phyloP scores from a whole-genome alignment of 192 early-diverging fungal species.

The Coemansia guatemalensis region DNA sequence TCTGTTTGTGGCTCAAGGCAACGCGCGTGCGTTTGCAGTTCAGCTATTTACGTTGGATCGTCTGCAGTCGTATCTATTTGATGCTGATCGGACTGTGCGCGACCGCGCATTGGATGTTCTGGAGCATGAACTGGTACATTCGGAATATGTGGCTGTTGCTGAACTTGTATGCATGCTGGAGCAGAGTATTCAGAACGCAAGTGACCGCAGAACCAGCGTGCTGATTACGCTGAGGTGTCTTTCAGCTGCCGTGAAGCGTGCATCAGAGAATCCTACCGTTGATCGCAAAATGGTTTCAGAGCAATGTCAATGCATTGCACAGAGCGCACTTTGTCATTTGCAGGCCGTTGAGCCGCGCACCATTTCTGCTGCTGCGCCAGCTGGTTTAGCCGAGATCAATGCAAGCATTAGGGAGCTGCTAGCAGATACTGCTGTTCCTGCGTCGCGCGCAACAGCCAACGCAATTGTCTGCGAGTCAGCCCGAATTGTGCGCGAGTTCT shows the following conservation, averaged over 20 bases:
- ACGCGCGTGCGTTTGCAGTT: slow-evolving; percentile 3
- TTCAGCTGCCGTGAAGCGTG: slow-evolving; percentile 28
- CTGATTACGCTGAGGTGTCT: slow-evolving; percentile 23
- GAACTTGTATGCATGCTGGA: slow-evolving; percentile 1
- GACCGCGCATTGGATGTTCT: slow-evolving; percentile 46
- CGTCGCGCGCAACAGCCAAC: neutral
- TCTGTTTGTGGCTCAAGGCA: neutral
- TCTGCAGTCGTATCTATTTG: slow-evolving; percentile 28
- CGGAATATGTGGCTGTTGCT: neutral
- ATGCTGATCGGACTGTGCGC: slow-evolving; percentile 31
- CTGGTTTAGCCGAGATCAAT: too few species aligned
- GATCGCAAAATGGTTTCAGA: too few species aligned
- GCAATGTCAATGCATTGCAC: too few species aligned
- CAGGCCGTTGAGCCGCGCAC: too few species aligned
- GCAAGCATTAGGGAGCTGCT: too few species aligned
- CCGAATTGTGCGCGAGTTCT: slow-evolving; percentile 34
- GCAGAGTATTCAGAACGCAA: neutral
- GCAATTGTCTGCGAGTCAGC: slow-evolving; percentile 29
- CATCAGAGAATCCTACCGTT: neutral
- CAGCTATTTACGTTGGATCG: slow-evolving; percentile 1
- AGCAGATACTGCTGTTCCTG: neutral
- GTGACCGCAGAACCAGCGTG: slow-evolving; percentile 1
- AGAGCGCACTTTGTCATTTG: too few species aligned
- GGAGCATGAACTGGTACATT: slow-evolving; percentile 15
- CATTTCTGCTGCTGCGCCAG: too few species aligned